Conservation (phyloP, 306 rosid genomes). For the Aeschynomene evenia region DNA sequence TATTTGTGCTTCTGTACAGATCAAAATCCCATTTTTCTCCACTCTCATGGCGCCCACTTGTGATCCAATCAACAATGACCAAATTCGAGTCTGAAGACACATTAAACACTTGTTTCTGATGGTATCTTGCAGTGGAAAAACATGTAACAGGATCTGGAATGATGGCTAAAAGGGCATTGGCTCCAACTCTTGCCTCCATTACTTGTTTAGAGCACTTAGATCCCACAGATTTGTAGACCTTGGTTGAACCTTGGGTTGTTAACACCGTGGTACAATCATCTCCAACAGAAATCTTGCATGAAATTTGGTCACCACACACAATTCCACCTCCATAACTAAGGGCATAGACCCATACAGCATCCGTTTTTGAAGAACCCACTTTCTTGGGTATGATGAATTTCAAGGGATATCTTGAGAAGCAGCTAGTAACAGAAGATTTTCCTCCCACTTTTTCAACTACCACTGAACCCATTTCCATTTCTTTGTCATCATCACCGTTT, state of each 20-base stretch:
- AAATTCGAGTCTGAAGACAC: constrained; percentile 65
- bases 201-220: constrained; percentile 69
- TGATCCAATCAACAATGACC: constrained; percentile 94
- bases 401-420: constrained; percentile 87
- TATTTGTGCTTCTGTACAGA: constrained; percentile 74
- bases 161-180: constrained; percentile 70
- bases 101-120: constrained; percentile 80
- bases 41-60: constrained; percentile 89
- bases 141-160: constrained; percentile 98
- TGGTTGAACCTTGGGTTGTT: constrained; percentile 95
- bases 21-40: constrained; percentile 97
- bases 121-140: constrained; percentile 86
- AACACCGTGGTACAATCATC: constrained; percentile 64
- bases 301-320: constrained; percentile 79
- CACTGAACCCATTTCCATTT: constrained; percentile 51
- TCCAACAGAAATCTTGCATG: constrained; percentile 56
- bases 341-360: constrained; percentile 83
- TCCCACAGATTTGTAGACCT: constrained; percentile 85
- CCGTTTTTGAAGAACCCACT: constrained; percentile 77
- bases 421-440: constrained; percentile 57
- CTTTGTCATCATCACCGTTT: constrained; percentile 5
- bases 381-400: constrained; percentile 81
- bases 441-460: constrained; percentile 75
- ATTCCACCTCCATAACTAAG: constrained; percentile 92
- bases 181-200: constrained; percentile 81